Evolutionary conservation across 2,329 filamentous ascomycete genomes (phyloP), one percentile per base, ranked within the genome.

Genomic region (Madurella fahalii): DNA sequence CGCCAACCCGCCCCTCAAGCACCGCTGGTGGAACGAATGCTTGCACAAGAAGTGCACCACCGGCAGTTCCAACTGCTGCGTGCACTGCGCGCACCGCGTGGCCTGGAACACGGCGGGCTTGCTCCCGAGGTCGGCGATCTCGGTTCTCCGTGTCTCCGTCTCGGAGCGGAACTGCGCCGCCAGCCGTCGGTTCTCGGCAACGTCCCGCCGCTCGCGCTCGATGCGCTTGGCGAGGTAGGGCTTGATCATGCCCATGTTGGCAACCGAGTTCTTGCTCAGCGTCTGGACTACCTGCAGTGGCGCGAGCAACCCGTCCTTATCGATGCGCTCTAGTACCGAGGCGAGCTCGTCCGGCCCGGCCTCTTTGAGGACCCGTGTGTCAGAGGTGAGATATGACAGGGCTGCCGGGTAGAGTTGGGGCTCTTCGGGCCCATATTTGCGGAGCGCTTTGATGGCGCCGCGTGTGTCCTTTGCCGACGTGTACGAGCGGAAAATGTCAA

Each of bases 191-290:
- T 97, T 97, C 37, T 78, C 70, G 8, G 75, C 83, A 56, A 99
- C 96, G 65, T 96, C 92, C 56, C 85, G 85, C 25, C 90, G 83
- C 72, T 99, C 94, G 48, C 90, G 84, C 62, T 90, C 86, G 59
- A 99, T 95, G 9, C 92, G 96, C 47, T 88, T 84, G 59, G 88
- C 84, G 2, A 99, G 83, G 71, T 99, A 99, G 5, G 86, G 84
- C 72, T 96, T 97, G 58, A 99, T 87, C 81, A 97, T 91, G 48
- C 93, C 94, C 89, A 99, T 96, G 0, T 91, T 97, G 1, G 95
- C 93, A 2, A 96, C 90, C 57, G 73, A 54, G 68, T 77, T 70
- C 45, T 80, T 76, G n/a, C 77, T 76, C 0, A 99, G 81, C 0
- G 92, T 94, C 71, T 99, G 93, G 15, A 99, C 94, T 32, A 99